Percentiles rank a stretch among this genome's conserved stretches.
These are phyloP conservation scores for Margaritispora aquatica DNA, from an alignment of 495 filamentous ascomycete genomes.

Conservation along the genomic window DNA sequence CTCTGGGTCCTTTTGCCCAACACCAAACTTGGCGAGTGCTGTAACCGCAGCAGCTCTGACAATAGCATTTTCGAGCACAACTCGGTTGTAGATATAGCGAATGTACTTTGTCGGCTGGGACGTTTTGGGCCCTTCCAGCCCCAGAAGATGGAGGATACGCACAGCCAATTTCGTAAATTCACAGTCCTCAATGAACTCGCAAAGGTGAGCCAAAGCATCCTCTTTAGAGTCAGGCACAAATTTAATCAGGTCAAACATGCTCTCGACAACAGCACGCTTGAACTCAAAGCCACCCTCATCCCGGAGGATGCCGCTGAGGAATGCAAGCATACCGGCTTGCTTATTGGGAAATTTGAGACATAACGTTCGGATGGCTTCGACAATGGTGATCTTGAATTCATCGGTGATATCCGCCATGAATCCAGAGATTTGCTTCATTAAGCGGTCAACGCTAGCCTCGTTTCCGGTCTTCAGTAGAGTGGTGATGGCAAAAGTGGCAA, in stretches of 20 bases:
- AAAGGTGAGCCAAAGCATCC: constrained; percentile 92
- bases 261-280: constrained; percentile 95
- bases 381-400: constrained; percentile 99
- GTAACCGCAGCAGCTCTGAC: constrained; percentile 95
- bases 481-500: constrained; percentile 97
- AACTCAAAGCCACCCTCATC: constrained; percentile 99
- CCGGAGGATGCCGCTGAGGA: constrained; percentile 88
- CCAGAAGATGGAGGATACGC: constrained; percentile 86
- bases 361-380: constrained; percentile 92
- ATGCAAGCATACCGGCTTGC: constrained; percentile 94
- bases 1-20: constrained; percentile 92
- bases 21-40: constrained; percentile 92
- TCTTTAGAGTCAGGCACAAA: constrained; percentile 98
- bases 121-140: constrained; percentile 91
- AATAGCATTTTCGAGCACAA: constrained; percentile 94
- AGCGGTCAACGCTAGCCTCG: constrained; percentile 89
- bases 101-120: constrained; percentile 97
- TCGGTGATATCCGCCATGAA: constrained; percentile 99
- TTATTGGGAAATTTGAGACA: constrained; percentile 98
- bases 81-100: constrained; percentile 98
- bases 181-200: constrained; percentile 99
- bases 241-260: constrained; percentile 99
- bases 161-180: constrained; percentile 99
- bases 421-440: constrained; percentile 97
- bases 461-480: constrained; percentile 97